Percentiles rank a stretch among this genome's conserved stretches.
Conservation (phyloP, 345 rosid genomes). For the Isatis tinctoria region DNA sequence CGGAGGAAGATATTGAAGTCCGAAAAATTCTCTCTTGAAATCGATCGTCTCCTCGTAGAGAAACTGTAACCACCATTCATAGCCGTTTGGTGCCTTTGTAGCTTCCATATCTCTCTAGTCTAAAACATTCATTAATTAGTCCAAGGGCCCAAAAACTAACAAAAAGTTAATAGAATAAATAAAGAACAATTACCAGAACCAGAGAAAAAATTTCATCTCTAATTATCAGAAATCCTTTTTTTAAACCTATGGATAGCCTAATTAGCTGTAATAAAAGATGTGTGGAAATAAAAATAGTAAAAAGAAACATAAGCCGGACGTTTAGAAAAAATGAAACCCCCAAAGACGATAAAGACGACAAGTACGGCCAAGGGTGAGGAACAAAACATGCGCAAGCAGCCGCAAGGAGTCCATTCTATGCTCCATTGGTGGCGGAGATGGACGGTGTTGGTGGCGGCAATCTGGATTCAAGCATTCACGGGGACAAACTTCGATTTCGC, state of each 20-base stretch:
- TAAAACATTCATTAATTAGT: no score
- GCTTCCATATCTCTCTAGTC: slow-evolving; percentile 4
- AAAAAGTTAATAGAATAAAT: no score
- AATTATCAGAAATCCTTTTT: no score
- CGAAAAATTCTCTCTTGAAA: not conserved
- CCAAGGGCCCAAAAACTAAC: no score
- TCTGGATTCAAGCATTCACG: slow-evolving; percentile 78
- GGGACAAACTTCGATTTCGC: slow-evolving; percentile 86
- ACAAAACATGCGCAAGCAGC: not conserved
- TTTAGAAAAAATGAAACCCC: slow-evolving; percentile 1
- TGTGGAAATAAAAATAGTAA: slow-evolving; percentile 18
- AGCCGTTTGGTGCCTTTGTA: slow-evolving; percentile 20
- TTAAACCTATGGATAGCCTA: not conserved
- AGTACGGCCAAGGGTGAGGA: not conserved
- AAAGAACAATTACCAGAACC: no score
- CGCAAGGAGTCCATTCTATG: not conserved
- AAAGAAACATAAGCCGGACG: not conserved
- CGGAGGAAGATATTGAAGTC: not conserved
- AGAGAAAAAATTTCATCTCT: not conserved
- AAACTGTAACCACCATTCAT: not conserved
- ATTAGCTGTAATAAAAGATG: not conserved
- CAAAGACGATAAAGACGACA: not conserved
- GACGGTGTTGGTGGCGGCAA: slow-evolving; percentile 59
- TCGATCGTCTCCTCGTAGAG: not conserved
- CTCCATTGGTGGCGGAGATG: slow-evolving; percentile 49